Percentiles rank a stretch among this genome's conserved stretches.
These are phyloP conservation scores for Sanghuangporus weigelae DNA, from an alignment of 1,284 basidiomycete genomes.

Conservation along the genomic window DNA sequence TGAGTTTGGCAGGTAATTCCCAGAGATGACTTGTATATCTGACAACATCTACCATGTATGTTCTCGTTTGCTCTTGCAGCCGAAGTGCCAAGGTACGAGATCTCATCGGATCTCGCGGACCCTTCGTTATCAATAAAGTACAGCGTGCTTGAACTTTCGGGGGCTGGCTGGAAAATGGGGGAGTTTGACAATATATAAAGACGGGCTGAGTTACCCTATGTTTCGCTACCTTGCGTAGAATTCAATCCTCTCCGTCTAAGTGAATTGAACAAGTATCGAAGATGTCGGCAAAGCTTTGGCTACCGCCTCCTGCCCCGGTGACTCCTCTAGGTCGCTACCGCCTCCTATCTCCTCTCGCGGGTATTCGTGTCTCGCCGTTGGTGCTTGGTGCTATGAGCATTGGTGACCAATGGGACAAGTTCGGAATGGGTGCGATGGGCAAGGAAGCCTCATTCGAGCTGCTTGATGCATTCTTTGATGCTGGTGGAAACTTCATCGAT, in stretches of 20 bases:
- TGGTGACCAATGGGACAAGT: slow-evolving; percentile 33
- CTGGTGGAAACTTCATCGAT: slow-evolving; percentile 23
- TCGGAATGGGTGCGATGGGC: slow-evolving; percentile 23
- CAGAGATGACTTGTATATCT: not conserved
- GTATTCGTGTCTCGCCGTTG: slow-evolving; percentile 40
- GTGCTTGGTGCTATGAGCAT: slow-evolving; percentile 42
- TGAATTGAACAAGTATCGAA: not conserved
- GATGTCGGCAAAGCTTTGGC: not conserved
- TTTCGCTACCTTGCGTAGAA: not conserved
- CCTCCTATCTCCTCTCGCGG: slow-evolving; percentile 6
- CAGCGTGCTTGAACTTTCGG: not conserved
- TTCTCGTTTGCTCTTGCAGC: not conserved
- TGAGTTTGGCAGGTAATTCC: not conserved
- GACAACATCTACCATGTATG: not conserved
- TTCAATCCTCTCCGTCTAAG: not conserved
- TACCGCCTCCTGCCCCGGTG: slow-evolving; percentile 1
- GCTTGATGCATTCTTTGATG: slow-evolving; percentile 30
- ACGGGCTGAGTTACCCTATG: not conserved
- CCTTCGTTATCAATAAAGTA: not conserved
- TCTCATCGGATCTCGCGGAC: not conserved
- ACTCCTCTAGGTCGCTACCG: slow-evolving; percentile 14
- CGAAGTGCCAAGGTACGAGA: not conserved
- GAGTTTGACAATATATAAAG: not conserved
- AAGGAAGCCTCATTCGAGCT: slow-evolving; percentile 29
- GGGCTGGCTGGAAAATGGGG: not conserved